Evolutionary conservation across 2,329 filamentous ascomycete genomes (phyloP).

Genomic region (Grosmannia huntii): DNA sequence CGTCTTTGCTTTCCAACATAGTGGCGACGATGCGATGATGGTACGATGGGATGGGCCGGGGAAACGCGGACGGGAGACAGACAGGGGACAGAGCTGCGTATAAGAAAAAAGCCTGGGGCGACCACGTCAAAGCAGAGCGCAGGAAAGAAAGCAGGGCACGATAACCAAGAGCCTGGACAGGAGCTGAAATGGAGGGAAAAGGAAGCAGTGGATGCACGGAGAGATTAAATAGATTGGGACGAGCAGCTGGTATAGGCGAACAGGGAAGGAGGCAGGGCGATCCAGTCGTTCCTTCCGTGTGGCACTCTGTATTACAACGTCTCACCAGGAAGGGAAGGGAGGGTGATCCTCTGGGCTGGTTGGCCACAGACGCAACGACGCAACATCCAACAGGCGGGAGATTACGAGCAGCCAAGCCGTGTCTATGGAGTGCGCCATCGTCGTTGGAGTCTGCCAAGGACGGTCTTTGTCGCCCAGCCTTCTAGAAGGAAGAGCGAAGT

Average conservation of each 20-base stretch:
- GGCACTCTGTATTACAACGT: too few relatives aligned
- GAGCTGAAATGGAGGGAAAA: neutral
- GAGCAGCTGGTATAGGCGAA: neutral
- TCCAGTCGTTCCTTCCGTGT: neutral
- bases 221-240: neutral
- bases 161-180: neutral
- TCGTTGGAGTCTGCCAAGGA: neutral
- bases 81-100: too few relatives aligned
- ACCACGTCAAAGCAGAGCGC: neutral
- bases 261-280: neutral
- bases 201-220: neutral
- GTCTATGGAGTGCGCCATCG: too few relatives aligned
- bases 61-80: neutral
- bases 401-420: too few relatives aligned
- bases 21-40: neutral
- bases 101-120: neutral
- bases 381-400: too few relatives aligned
- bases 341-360: too few relatives aligned
- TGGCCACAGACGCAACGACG: too few relatives aligned
- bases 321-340: too few relatives aligned
- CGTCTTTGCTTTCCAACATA: conserved; percentile 10
- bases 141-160: neutral
- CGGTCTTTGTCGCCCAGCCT: neutral
- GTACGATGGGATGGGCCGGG: neutral
- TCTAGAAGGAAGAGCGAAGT: neutral